Evolutionary conservation across 2,329 filamentous ascomycete species (phyloP), one percentile per base, ranked within the genome.

Genomic region (Fusarium nanum): DNA sequence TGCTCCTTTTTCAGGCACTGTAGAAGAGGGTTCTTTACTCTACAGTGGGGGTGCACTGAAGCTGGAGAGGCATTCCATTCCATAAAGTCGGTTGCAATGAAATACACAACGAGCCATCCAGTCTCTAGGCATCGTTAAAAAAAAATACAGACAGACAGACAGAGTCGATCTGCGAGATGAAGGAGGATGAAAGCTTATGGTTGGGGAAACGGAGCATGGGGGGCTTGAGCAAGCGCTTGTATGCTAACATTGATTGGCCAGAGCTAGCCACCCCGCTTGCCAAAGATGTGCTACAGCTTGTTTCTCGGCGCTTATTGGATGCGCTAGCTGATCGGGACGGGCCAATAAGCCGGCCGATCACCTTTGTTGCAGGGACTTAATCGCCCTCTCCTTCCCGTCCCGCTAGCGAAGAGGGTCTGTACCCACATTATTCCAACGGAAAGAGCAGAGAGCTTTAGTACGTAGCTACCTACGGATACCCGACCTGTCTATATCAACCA

Each of bases 301-400:
- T 69, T 71, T 75, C 76, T 73, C 64, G 73, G 67, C 58, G 72
- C 64, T 59, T 73, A 83, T 83, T 83, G 81, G 82, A 58, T 70
- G 68, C 41, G 56, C 58, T 60, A 71, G 58, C 65, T 74, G 9
- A 57, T 48, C 64, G 64, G 66, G 53, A 65, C 54, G 60, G 68
- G 64, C 79, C 79, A 81, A 81, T 80, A 69, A 76, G 70, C 67
- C 64, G 63, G 60, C 55, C 68, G 70, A 80, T 80, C 79, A 81
- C 78, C 67, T 71, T 58, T 62, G 40, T 62, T 67, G 66, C 79
- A 80, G 71, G 79, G 78, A 72, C 76, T 71, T 76, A 76, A 78
- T 80, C 77, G 78, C 77, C 73, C 68, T 71, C 61, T 70, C 70
- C 72, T 71, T 75, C 71, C 71, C 73, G 73, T 72, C 67, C 72